Evolutionary conservation across 2,329 filamentous ascomycete genomes (phyloP).

Genomic region (Venturia asperata): DNA sequence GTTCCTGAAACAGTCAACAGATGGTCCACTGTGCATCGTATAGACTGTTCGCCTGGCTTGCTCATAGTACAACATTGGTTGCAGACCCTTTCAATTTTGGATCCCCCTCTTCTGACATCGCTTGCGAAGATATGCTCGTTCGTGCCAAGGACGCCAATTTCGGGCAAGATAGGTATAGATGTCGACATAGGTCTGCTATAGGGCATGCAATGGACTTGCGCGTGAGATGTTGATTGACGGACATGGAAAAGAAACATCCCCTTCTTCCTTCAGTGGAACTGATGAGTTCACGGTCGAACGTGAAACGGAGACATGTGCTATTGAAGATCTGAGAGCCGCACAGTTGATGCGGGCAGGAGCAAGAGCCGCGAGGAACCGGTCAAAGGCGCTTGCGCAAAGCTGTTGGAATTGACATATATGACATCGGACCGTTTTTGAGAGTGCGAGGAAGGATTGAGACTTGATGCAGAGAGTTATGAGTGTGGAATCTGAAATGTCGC

Average conservation of each 20-base stretch:
- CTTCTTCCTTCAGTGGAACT: neutral
- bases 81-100: neutral
- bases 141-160: neutral
- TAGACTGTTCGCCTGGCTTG: neutral
- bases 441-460: neutral
- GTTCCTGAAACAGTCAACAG: neutral
- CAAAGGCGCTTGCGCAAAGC: neutral
- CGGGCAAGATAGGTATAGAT: neutral
- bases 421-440: neutral
- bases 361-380: neutral
- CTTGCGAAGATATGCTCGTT: neutral
- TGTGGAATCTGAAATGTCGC: neutral
- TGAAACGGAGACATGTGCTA: slow-evolving; percentile 5
- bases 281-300: neutral
- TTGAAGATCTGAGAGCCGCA: neutral
- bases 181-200: neutral
- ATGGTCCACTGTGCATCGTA: neutral
- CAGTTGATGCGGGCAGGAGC: neutral
- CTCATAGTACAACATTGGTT: neutral
- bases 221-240: neutral
- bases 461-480: neutral
- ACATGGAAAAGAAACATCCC: neutral
- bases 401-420: neutral
- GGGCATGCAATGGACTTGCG: neutral
- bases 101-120: neutral